Conservation (phyloP, 2,329 filamentous ascomycete species). For the Penicillium expansum region DNA sequence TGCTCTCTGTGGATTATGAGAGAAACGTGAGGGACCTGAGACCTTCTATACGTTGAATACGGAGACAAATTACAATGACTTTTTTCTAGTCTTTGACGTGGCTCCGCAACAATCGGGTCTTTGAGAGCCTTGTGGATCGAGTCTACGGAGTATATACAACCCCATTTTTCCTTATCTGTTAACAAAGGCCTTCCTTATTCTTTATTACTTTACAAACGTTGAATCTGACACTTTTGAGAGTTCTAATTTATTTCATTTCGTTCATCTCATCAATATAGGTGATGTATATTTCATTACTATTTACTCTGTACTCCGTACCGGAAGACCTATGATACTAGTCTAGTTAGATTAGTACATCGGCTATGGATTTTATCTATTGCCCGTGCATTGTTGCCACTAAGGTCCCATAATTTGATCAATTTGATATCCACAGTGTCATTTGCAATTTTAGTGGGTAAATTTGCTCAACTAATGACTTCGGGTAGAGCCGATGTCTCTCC, state of each 20-base stretch:
- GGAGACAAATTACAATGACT: neutral
- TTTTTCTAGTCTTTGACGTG: neutral
- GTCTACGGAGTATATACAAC: neutral
- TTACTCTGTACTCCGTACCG: too few relatives aligned
- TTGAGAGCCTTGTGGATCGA: neutral
- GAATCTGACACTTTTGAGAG: neutral
- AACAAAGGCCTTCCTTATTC: neutral
- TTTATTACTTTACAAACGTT: neutral
- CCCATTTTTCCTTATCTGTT: too few relatives aligned
- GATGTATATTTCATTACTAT: neutral
- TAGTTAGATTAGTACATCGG: neutral
- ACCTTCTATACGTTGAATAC: neutral
- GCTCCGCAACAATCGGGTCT: neutral
- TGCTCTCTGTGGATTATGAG: neutral
- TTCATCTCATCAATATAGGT: neutral
- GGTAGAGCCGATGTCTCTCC: neutral
- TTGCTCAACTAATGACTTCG: neutral
- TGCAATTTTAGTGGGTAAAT: neutral
- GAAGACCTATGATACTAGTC: neutral
- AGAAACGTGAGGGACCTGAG: neutral
- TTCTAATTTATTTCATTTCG: neutral
- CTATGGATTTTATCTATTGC: neutral
- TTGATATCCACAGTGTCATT: neutral
- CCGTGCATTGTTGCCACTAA: neutral
- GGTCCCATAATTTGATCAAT: neutral